A percentile compares a stretch with the other conserved stretches of the same genome.
phyloP scores from a whole-genome alignment of 176 grass and related monocot genomes.

The Stipa capillata region DNA sequence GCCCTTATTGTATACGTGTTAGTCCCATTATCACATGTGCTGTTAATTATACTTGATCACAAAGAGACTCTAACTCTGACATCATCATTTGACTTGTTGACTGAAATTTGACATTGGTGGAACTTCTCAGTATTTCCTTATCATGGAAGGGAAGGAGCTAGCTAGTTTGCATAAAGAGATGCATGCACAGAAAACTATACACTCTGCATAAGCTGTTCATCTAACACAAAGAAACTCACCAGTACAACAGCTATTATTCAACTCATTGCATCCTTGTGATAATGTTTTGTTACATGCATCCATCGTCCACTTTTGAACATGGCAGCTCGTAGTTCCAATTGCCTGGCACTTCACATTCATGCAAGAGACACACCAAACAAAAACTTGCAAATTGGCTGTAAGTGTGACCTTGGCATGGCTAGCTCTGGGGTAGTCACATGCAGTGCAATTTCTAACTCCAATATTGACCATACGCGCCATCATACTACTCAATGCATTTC shows the following conservation, averaged over 20 bases:
- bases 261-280: neutral
- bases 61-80: neutral
- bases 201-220: neutral
- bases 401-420: neutral
- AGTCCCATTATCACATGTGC: conserved; percentile 13
- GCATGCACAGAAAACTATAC: conserved; percentile 22
- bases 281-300: neutral
- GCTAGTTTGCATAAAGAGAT: neutral
- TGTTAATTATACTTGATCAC: neutral
- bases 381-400: too few species aligned
- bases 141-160: neutral
- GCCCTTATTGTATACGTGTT: neutral
- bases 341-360: conserved; percentile 27
- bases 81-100: neutral
- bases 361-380: neutral
- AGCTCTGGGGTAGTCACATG: neutral
- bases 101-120: neutral
- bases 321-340: conserved; percentile 20
- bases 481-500: neutral
- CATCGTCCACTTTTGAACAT: neutral
- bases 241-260: neutral
- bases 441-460: conserved; percentile 5
- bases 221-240: neutral
- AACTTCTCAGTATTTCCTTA: too few species aligned
- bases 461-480: neutral